phyloP scores from a whole-genome alignment of 2,329 filamentous ascomycete genomes.

The Paramyrothecium roridum region DNA sequence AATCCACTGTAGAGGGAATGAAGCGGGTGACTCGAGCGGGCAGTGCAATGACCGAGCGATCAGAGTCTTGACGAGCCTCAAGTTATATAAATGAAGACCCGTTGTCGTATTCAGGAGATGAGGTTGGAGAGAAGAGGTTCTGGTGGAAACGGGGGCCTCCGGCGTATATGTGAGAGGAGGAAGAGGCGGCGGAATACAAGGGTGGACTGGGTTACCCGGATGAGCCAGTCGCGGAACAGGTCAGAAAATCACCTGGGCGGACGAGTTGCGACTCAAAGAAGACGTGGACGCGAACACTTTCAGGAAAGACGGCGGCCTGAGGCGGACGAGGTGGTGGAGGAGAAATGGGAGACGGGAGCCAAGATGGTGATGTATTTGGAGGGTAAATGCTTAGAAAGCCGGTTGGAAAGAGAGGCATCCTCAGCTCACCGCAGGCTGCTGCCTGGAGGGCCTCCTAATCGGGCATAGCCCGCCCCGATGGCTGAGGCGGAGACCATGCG shows the following conservation, averaged over 20 bases:
- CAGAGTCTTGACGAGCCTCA: neutral
- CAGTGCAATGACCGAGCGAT: neutral
- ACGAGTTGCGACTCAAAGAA: neutral
- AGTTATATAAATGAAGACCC: neutral
- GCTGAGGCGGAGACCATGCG: conserved; percentile 23
- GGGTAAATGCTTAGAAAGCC: conserved; percentile 21
- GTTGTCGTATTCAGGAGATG: neutral
- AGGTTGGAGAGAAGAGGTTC: neutral
- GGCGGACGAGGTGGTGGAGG: neutral
- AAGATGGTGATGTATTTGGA: conserved; percentile 3
- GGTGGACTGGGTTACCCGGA: no score
- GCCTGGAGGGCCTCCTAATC: conserved; percentile 22
- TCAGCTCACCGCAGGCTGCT: conserved; percentile 28
- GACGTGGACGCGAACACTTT: neutral
- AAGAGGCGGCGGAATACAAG: neutral
- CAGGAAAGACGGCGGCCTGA: neutral
- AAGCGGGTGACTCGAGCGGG: neutral
- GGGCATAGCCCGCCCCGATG: conserved; percentile 12
- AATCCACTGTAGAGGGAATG: neutral
- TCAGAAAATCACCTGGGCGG: neutral
- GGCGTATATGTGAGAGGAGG: neutral
- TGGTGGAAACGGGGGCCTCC: neutral
- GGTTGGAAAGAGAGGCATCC: conserved; percentile 8
- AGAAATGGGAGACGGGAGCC: neutral
- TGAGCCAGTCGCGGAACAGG: neutral